Evolutionary conservation across 345 rosid genomes (phyloP).

Genomic region (Eucalyptus regnans): DNA sequence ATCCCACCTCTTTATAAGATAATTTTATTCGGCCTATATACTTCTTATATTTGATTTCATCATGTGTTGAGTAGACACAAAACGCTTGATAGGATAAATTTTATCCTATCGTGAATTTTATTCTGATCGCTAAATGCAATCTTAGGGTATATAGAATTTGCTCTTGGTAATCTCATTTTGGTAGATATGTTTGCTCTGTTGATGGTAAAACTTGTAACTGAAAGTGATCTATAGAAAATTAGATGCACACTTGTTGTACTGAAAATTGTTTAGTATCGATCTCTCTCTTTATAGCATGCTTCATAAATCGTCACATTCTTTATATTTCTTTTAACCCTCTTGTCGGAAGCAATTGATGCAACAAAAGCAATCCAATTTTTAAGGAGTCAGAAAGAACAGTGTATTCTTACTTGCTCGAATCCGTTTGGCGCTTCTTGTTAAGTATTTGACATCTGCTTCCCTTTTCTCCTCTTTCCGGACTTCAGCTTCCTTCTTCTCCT

Average conservation of each 20-base stretch:
- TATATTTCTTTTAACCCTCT: background rate
- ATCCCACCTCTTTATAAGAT: accelerated
- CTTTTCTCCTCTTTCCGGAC: background rate
- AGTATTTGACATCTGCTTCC: background rate
- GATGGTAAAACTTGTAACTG: background rate
- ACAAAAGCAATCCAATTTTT: background rate
- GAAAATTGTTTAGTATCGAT: background rate
- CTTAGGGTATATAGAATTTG: background rate
- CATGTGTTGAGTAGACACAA: no score
- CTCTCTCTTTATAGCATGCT: background rate
- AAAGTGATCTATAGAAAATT: background rate
- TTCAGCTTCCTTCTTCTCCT: background rate
- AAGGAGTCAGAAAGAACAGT: background rate
- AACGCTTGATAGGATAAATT: no score
- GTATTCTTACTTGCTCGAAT: slow-evolving; percentile 16
- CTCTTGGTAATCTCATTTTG: background rate
- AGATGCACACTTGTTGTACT: background rate
- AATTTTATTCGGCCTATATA: accelerated
- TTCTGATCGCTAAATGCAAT: accelerated
- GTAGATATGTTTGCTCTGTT: background rate
- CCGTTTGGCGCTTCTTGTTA: slow-evolving; percentile 11
- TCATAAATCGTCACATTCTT: background rate
- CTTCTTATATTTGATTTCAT: accelerated
- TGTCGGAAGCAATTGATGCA: background rate
- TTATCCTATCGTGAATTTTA: no score